Conservation (phyloP, 768 basidiomycete genomes). For the Gymnopilus junonius region DNA sequence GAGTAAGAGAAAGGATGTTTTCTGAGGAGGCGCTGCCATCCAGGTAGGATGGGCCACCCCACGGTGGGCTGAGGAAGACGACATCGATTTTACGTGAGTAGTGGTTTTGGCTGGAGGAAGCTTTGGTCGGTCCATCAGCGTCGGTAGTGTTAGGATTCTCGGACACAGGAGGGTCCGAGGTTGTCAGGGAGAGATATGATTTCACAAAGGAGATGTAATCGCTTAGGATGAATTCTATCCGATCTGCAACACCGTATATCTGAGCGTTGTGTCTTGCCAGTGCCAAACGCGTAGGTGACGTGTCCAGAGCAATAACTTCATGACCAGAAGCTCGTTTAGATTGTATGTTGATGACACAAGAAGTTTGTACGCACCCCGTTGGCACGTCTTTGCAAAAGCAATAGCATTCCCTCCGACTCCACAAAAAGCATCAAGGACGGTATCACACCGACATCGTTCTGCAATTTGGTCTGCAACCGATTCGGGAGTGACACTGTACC, state of each 20-base stretch:
- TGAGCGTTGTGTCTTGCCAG: constrained; percentile 93
- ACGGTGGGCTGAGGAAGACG: constrained; percentile 93
- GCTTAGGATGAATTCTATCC: constrained; percentile 90
- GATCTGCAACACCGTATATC: constrained; percentile 92
- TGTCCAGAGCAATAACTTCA: constrained; percentile 96
- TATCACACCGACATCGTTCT: constrained; percentile 84
- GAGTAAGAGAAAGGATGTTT: not conserved
- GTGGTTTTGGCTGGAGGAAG: not conserved
- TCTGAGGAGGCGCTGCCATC: constrained; percentile 31
- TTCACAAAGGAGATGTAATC: constrained; percentile 86
- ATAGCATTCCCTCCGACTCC: constrained; percentile 98
- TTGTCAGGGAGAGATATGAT: constrained; percentile 42
- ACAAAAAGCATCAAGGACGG: constrained; percentile 92
- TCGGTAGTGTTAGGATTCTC: not conserved
- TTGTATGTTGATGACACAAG: too few relatives aligned
- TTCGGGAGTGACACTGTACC: constrained; percentile 97
- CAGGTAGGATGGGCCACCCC: constrained; percentile 88
- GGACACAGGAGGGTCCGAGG: constrained; percentile 25
- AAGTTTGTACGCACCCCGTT: constrained; percentile 67
- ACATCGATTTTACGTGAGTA: constrained; percentile 73
- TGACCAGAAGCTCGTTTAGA: too few relatives aligned
- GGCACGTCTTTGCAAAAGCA: constrained; percentile 95
- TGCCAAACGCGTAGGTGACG: constrained; percentile 79
- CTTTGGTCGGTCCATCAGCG: not conserved
- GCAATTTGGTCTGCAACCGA: constrained; percentile 92